Percentiles rank a stretch among this genome's conserved stretches.
These are phyloP conservation scores for Cladophialophora psammophila DNA, from an alignment of 2,329 filamentous ascomycete species.

Conservation along the genomic window DNA sequence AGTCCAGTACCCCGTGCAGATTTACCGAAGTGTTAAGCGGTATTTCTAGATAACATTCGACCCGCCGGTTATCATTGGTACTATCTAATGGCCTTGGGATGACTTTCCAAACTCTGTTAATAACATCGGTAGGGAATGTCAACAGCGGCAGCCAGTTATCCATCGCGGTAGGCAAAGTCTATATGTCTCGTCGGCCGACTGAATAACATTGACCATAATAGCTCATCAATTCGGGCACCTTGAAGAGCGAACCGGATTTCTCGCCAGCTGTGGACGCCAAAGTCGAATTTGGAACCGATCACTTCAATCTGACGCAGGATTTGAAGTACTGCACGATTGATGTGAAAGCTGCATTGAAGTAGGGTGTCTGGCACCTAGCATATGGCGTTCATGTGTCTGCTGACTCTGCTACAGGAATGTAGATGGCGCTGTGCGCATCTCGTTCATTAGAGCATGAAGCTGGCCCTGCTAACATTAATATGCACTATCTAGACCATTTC, in stretches of 20 bases:
- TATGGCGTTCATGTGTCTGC: too few relatives aligned
- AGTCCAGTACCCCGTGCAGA: not conserved
- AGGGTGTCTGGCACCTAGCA: not conserved
- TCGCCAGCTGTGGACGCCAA: slow-evolving; percentile 1
- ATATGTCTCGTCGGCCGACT: not conserved
- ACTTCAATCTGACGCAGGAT: slow-evolving; percentile 9
- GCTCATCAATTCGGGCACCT: slow-evolving; percentile 6
- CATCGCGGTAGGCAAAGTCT: not conserved
- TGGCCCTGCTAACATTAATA: too few relatives aligned
- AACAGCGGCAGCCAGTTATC: slow-evolving; percentile 5
- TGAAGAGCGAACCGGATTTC: slow-evolving; percentile 4
- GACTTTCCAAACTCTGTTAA: too few relatives aligned
- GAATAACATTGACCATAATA: too few relatives aligned
- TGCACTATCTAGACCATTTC: slow-evolving; percentile 1
- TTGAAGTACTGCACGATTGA: not conserved
- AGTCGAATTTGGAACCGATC: not conserved
- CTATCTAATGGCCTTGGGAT: not conserved
- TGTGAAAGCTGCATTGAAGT: slow-evolving; percentile 7
- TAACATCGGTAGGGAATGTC: not conserved
- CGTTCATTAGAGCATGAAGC: too few relatives aligned
- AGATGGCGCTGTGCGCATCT: slow-evolving; percentile 7
- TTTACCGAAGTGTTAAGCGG: not conserved
- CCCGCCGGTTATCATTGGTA: slow-evolving; percentile 2
- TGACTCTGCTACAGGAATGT: not conserved
- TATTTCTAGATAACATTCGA: slow-evolving; percentile 6